Evolutionary conservation across 1,139 yeast species (phyloP).

Genomic region (Groenewaldozyma sp.): DNA sequence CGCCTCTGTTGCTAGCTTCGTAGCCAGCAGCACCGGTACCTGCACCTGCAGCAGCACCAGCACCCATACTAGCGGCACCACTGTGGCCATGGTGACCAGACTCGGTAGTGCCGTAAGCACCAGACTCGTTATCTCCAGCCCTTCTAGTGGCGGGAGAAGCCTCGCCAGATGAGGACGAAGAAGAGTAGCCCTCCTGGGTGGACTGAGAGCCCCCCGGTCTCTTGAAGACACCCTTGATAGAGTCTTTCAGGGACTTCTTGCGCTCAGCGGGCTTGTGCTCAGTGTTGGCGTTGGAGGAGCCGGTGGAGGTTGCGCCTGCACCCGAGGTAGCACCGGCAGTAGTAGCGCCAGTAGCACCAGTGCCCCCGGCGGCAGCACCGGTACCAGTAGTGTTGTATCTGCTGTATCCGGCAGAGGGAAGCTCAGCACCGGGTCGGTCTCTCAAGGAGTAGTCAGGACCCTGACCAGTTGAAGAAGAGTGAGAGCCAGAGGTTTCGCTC

Average conservation of each 20-base stretch:
- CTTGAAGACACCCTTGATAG: slow-evolving; percentile 5
- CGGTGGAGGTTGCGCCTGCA: not conserved
- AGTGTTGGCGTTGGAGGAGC: not conserved
- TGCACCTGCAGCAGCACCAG: not conserved
- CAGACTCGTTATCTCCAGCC: not conserved
- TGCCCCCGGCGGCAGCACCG: not conserved
- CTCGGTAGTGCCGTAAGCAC: not conserved
- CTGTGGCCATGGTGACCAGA: not conserved
- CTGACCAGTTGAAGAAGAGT: too few species aligned
- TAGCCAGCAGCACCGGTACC: slow-evolving; percentile 1
- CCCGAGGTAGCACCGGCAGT: not conserved
- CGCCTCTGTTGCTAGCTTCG: too few species aligned
- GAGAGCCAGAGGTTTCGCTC: not conserved
- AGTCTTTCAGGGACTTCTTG: slow-evolving; percentile 5
- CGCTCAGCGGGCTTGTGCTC: not conserved
- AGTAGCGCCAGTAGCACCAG: not conserved
- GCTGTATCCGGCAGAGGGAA: too few species aligned
- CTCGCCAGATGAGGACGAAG: not conserved
- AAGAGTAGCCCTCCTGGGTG: too few species aligned
- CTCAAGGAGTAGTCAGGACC: too few species aligned
- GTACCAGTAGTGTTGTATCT: not conserved
- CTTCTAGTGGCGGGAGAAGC: not conserved
- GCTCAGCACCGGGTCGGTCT: too few species aligned
- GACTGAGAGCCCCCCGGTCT: not conserved
- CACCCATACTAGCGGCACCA: not conserved